phyloP scores from a whole-genome alignment of 202 grass and related monocot genomes.

The Zoysia matrella region DNA sequence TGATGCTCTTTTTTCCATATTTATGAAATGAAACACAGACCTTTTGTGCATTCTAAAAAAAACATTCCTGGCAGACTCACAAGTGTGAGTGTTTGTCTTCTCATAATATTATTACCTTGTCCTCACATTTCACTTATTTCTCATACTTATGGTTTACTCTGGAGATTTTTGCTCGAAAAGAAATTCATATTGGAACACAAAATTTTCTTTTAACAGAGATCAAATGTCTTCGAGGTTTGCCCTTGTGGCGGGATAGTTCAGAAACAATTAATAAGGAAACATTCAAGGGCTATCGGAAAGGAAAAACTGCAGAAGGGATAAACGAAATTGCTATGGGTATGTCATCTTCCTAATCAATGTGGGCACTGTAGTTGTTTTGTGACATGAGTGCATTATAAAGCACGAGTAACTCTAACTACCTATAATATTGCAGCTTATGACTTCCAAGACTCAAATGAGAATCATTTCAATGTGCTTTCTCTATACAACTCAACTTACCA shows the following conservation, averaged over 20 bases:
- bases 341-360: constrained; percentile 20
- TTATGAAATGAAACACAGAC: neutral
- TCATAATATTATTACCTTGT: constrained; percentile 18
- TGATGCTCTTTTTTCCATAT: neutral
- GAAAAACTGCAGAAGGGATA: constrained; percentile 50
- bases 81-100: constrained; percentile 14
- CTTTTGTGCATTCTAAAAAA: neutral
- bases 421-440: constrained; percentile 61
- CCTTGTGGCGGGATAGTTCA: constrained; percentile 67
- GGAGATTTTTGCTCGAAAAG: constrained; percentile 18
- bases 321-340: constrained; percentile 70
- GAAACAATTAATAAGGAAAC: constrained; percentile 60
- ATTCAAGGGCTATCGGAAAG: constrained; percentile 54
- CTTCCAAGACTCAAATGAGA: constrained; percentile 65
- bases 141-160: constrained; percentile 8
- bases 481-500: constrained; percentile 57
- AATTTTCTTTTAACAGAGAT: constrained; percentile 49
- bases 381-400: neutral
- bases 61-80: neutral
- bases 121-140: neutral
- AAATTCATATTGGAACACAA: constrained; percentile 34
- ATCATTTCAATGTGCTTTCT: constrained; percentile 46
- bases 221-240: constrained; percentile 62
- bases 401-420: constrained; percentile 22
- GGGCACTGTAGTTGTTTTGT: constrained; percentile 16